Evolutionary conservation across 176 grass and related monocot species (phyloP), one percentile per base, ranked within the genome.

Genomic region (Musa schizocarpa): DNA sequence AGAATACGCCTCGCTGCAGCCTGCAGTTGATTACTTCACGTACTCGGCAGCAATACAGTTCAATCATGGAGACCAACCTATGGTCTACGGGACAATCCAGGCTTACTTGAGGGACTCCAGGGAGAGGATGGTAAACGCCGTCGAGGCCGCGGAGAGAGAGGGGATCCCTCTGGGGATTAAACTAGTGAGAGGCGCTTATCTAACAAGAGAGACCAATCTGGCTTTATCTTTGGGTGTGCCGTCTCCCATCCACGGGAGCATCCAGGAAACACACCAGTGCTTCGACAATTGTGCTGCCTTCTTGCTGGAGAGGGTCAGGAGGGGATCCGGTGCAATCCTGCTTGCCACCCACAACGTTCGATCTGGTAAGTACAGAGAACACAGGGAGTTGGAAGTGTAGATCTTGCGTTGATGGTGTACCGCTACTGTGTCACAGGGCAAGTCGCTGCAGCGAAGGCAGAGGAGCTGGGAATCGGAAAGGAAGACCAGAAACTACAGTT

Each of bases 1-100:
- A 19, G 95, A 99, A 85, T 99, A 99, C 82, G 74, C 86, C 0
- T 72, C 88, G 1, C 84, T 99, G 75, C 95, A 99, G 80, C 95
- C 95, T 19, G 82, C 88, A 68, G 83, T 99, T 58, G 91, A 99
- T 71, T 99, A 99, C 86, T 92, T 94, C 91, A 95, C 95, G 1
- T 84, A 89, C 69, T 80, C 55, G 1, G 95, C 75, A 54, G 86
- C 84, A 48, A 71, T 91, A 0, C 70, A 76, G 8, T 94, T 82
- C 76, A 99, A 99, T 71, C 48, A 21, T 11, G 76, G 52, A 13
- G 79, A 74, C 0, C 80, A 76, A 3, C 62, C 95, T 14, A 67
- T 94, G 43, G 88, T 99, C 52, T 85, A 89, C 59, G 82, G 86
- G 19, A 99, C 95, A 19, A 29, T 99, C 50, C 95, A 99, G 79